phyloP scores from a whole-genome alignment of 1,284 basidiomycete species.

The Moesziomyces parantarcticus region DNA sequence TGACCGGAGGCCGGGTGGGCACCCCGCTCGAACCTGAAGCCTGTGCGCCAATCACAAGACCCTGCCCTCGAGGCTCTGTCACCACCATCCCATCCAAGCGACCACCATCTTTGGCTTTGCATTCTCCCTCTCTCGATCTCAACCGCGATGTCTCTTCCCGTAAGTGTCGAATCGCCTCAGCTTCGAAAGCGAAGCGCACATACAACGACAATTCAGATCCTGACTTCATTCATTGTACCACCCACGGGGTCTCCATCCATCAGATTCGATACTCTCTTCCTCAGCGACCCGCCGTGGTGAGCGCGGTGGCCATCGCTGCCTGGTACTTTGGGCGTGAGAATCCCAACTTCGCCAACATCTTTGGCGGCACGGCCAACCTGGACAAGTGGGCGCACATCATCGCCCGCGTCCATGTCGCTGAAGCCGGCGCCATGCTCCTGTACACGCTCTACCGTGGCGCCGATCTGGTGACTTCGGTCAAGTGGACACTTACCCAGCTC shows the following conservation, averaged over 20 bases:
- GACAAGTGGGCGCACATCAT: constrained; percentile 32
- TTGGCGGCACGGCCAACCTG: constrained; percentile 29
- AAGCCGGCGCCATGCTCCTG: constrained; percentile 36
- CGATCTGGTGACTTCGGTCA: constrained; percentile 24
- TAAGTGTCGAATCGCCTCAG: constrained; percentile 1
- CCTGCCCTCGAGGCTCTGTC: too few species aligned
- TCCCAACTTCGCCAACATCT: constrained; percentile 28
- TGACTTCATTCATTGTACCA: too few species aligned
- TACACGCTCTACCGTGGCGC: constrained; percentile 42
- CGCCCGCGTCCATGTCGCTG: constrained; percentile 27
- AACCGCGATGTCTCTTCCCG: constrained; percentile 9
- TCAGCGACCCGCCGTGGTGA: constrained; percentile 18
- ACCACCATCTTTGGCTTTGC: neutral
- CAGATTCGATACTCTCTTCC: constrained; percentile 40
- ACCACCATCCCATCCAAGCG: neutral
- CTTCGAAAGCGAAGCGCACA: too few species aligned
- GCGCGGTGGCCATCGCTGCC: constrained; percentile 14
- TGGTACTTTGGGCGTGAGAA: constrained; percentile 36
- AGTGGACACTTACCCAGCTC: constrained; percentile 43
- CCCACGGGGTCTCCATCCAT: neutral
- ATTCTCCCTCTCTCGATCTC: neutral
- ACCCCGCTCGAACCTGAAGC: too few species aligned
- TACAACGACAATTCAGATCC: too few species aligned
- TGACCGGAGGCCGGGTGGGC: too few species aligned
- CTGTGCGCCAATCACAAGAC: too few species aligned